Base-by-base conservation (phyloP, 2,329 filamentous ascomycete species). In the Plenodomus biglobosus region DNA sequence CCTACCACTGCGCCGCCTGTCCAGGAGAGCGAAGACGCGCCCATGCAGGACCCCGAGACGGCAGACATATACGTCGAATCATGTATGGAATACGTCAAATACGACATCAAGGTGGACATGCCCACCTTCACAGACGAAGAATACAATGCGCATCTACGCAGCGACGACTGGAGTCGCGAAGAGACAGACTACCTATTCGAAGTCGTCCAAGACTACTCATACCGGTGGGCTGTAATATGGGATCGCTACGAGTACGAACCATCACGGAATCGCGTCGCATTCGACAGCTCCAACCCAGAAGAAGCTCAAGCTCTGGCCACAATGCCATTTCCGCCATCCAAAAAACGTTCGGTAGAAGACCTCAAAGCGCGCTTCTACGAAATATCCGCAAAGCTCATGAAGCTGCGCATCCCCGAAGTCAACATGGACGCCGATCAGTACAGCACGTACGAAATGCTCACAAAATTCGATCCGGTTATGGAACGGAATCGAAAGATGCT, bases 111-210 rank as follows among this genome's bases (percentile, higher is more conserved):
- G 56, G 83, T 92, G 13, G 81, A 87, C 3, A 79, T 91, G 30
- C 90, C 92, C 0, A 80, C 85, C 51, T 97, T 97, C 72, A 90
- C 83, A 52, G 87, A 95, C 55, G 89, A 92, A 54, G 87, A 95
- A 69, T 99, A 99, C 73, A 82, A 86, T 51, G 79, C 84, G 48
- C 83, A 87, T 53, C 74, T 99, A 42, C 81, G 85, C 60, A 87
- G 80, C 65, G 77, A 83, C 13, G 85, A 92, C 60, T 99, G 94
- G 94, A 86, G 88, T 13, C 90, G 87, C 64, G 87, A 94, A 62
- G 94, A 99, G 74, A 99, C 94, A 8, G 91, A 96, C 68, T 96
- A 96, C 66, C 74, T 99, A 54, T 81, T 97, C 68, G 77, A 83
- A 2, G 70, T 92, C 30, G 88, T 84, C 13, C 80, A 80, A 48